These are phyloP conservation scores for Morella rubra DNA, from an alignment of 306 rosid genomes.

Conservation along the genomic window DNA sequence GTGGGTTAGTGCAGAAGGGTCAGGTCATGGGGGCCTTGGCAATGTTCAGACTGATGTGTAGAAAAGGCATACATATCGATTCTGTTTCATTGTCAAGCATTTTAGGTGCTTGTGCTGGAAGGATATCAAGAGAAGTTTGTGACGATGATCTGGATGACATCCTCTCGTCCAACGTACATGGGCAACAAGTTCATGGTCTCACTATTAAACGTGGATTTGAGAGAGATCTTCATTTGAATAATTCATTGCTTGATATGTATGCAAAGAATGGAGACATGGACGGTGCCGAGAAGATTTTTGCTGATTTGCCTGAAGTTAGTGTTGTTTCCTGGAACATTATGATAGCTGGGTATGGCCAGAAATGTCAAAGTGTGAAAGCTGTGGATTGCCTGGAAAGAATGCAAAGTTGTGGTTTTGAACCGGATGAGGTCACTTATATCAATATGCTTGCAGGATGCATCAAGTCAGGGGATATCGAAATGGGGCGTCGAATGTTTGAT, in stretches of 20 bases:
- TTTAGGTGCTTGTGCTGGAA: constrained; percentile 57
- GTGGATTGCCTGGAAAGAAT: constrained; percentile 23
- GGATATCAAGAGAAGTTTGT: constrained; percentile 39
- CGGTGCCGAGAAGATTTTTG: constrained; percentile 56
- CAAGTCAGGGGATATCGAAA: constrained; percentile 55
- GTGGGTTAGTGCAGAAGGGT: constrained; percentile 49
- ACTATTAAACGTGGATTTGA: constrained; percentile 62
- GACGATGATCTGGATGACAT: constrained; percentile 23
- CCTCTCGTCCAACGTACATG: constrained; percentile 31
- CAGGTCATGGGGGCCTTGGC: constrained; percentile 49
- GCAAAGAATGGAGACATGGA: constrained; percentile 60
- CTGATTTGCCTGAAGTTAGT: constrained; percentile 35
- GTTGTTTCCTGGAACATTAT: constrained; percentile 76
- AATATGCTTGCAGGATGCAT: constrained; percentile 67
- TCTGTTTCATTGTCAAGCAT: constrained; percentile 63
- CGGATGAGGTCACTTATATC: constrained; percentile 4
- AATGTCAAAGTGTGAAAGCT: constrained; percentile 42
- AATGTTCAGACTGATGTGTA: constrained; percentile 57
- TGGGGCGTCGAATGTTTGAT: constrained; percentile 63
- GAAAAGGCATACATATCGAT: constrained; percentile 56
- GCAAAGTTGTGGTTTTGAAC: too few species aligned
- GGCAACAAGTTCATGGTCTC: constrained; percentile 50
- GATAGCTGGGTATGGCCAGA: constrained; percentile 69
- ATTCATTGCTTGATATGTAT: constrained; percentile 77
- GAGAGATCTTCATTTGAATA: constrained; percentile 58